Evolutionary conservation across 2,329 filamentous ascomycete genomes (phyloP).

Genomic region (Escovopsis sp.): DNA sequence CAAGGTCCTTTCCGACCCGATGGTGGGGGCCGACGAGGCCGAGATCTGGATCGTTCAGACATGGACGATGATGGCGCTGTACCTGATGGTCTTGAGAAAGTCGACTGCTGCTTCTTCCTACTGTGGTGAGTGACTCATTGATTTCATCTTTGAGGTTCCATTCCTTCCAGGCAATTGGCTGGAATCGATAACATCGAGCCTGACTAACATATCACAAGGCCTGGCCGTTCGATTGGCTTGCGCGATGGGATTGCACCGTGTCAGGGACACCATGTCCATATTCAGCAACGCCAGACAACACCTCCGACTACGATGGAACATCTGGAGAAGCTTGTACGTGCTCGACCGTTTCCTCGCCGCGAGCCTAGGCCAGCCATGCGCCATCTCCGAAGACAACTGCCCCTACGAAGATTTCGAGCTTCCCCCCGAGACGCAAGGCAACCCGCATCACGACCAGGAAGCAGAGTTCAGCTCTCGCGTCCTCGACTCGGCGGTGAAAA

Average conservation of each 20-base stretch:
- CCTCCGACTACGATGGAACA: slow-evolving; percentile 33
- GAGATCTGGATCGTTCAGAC: slow-evolving; percentile 52
- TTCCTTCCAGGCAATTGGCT: no score
- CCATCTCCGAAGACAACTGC: slow-evolving; percentile 48
- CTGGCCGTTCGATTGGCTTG: slow-evolving; percentile 50
- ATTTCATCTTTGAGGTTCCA: no score
- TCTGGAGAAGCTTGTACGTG: slow-evolving; percentile 51
- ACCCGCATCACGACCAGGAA: slow-evolving; percentile 1
- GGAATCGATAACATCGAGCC: no score
- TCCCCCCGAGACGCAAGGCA: background rate
- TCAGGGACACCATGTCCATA: slow-evolving; percentile 37
- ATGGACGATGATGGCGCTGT: slow-evolving; percentile 46
- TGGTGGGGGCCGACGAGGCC: slow-evolving; percentile 40
- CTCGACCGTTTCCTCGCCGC: slow-evolving; percentile 48
- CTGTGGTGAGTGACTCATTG: slow-evolving; percentile 39
- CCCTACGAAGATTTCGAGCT: slow-evolving; percentile 30
- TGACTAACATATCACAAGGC: slow-evolving; percentile 23
- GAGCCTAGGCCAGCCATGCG: slow-evolving; percentile 44
- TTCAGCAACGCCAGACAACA: slow-evolving; percentile 27
- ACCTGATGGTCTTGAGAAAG: slow-evolving; percentile 45
- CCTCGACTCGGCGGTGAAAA: slow-evolving; percentile 40
- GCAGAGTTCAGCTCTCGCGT: slow-evolving; percentile 11
- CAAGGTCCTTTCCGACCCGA: slow-evolving; percentile 31
- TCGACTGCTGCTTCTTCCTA: slow-evolving; percentile 48
- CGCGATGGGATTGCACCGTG: slow-evolving; percentile 45